A percentile compares a stretch with the other conserved stretches of the same genome.
Evolutionary conservation across 176 grass and related monocot species (phyloP).

Genomic region (Musa acuminata): DNA sequence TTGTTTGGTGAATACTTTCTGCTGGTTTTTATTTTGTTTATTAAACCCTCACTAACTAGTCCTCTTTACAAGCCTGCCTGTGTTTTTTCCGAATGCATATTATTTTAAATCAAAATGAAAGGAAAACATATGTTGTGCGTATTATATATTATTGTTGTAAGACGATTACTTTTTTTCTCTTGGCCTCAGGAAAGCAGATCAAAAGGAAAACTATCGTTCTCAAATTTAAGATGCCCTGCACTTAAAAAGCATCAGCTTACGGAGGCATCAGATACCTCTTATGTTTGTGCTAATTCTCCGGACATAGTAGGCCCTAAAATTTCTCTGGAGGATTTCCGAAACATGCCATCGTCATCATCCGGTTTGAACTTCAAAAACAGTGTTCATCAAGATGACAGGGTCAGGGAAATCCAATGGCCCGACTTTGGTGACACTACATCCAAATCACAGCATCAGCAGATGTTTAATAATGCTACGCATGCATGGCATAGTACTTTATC

Average conservation of each 20-base stretch:
- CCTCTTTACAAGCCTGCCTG: too few species aligned
- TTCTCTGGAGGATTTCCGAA: conserved; percentile 22
- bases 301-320: conserved; percentile 12
- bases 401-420: conserved; percentile 23
- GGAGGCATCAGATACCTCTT: conserved; percentile 18
- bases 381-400: conserved; percentile 24
- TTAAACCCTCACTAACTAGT: too few species aligned
- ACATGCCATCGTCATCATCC: conserved; percentile 25
- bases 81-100: too few species aligned
- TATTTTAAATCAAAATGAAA: too few species aligned
- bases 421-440: conserved; percentile 14
- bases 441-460: conserved; percentile 20
- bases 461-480: conserved; percentile 19
- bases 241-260: conserved; percentile 27
- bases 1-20: too few species aligned
- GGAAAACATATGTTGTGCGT: too few species aligned
- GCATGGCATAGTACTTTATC: conserved; percentile 26
- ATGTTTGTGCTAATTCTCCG: conserved; percentile 21
- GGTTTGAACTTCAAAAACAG: conserved; percentile 33
- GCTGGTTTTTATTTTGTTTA: too few species aligned
- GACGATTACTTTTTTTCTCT: background rate
- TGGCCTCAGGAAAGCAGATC: background rate
- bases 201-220: conserved; percentile 12
- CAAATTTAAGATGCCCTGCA: conserved; percentile 26
- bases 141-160: too few species aligned